Percentiles rank a stretch among this genome's conserved stretches.
Evolutionary conservation across 179 eudicot species (phyloP).

Genomic region (Kewa caespitosa): DNA sequence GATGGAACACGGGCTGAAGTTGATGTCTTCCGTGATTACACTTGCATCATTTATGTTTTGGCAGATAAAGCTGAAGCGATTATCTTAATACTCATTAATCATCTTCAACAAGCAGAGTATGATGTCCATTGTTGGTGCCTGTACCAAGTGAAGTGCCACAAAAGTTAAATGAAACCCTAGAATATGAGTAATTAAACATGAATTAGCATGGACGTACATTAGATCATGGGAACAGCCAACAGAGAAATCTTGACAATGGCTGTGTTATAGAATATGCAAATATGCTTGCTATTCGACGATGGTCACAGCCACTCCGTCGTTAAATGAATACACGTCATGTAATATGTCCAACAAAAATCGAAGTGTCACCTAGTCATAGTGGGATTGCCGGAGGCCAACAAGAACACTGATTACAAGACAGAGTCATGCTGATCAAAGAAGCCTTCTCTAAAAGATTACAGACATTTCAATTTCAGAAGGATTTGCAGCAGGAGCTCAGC

Average conservation of each 20-base stretch:
- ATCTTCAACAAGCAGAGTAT: conserved; percentile 8
- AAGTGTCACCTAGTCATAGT: too few relatives aligned
- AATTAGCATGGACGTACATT: not conserved
- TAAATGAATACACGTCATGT: not conserved
- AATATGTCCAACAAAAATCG: not conserved
- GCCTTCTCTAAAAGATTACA: too few relatives aligned
- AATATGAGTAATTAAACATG: not conserved
- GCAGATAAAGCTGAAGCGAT: conserved; percentile 1
- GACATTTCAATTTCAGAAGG: too few relatives aligned
- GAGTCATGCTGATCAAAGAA: too few relatives aligned
- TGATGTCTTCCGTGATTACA: conserved; percentile 1
- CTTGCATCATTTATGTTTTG: not conserved
- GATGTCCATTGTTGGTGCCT: conserved; percentile 11
- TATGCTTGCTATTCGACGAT: too few relatives aligned
- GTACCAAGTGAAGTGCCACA: conserved; percentile 3
- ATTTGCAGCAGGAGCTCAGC: too few relatives aligned
- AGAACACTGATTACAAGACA: too few relatives aligned
- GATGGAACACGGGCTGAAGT: conserved; percentile 11
- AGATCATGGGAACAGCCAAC: not conserved
- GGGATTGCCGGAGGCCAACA: too few relatives aligned
- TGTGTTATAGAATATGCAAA: not conserved
- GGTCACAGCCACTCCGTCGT: not conserved
- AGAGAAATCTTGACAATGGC: not conserved
- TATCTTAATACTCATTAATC: not conserved
- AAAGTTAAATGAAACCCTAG: not conserved